These are phyloP conservation scores for Carex arenaria DNA, from an alignment of 202 grass and related monocot genomes.

Conservation along the genomic window DNA sequence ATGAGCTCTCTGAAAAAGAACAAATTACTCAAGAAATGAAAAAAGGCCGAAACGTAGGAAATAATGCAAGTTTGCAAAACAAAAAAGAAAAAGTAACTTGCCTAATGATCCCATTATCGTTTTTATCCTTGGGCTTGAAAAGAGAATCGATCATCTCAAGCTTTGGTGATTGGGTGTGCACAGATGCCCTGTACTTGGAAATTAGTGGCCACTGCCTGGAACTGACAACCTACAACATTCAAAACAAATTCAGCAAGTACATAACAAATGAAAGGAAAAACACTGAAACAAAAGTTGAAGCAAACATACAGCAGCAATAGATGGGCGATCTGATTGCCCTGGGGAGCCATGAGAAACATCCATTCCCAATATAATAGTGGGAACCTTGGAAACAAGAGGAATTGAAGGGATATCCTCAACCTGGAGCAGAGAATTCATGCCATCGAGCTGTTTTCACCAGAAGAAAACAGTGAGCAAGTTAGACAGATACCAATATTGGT, in stretches of 20 bases:
- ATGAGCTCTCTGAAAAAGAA: constrained; percentile 54
- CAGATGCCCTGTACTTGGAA: constrained; percentile 75
- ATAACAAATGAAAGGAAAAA: constrained; percentile 3
- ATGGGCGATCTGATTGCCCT: constrained; percentile 75
- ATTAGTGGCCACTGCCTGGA: constrained; percentile 73
- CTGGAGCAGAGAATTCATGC: constrained; percentile 66
- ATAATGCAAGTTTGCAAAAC: background rate
- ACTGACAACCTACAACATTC: constrained; percentile 68
- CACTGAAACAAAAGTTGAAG: background rate
- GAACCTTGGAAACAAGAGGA: constrained; percentile 44
- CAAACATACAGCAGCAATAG: constrained; percentile 60
- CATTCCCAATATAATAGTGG: constrained; percentile 90
- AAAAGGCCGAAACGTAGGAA: background rate
- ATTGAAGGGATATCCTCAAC: constrained; percentile 45
- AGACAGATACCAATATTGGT: constrained; percentile 2
- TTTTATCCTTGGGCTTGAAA: constrained; percentile 53
- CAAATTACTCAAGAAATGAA: background rate
- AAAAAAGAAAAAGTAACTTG: constrained; percentile 5
- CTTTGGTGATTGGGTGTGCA: constrained; percentile 63
- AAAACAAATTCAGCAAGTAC: background rate
- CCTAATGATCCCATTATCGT: constrained; percentile 66
- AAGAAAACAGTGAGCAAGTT: background rate
- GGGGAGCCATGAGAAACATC: constrained; percentile 94
- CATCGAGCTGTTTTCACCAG: constrained; percentile 47
- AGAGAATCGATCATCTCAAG: constrained; percentile 82